Percentiles rank a stretch among this genome's conserved stretches.
Evolutionary conservation across 352 stramenopile species (phyloP).

Genomic region (Phytophthora palmivora): DNA sequence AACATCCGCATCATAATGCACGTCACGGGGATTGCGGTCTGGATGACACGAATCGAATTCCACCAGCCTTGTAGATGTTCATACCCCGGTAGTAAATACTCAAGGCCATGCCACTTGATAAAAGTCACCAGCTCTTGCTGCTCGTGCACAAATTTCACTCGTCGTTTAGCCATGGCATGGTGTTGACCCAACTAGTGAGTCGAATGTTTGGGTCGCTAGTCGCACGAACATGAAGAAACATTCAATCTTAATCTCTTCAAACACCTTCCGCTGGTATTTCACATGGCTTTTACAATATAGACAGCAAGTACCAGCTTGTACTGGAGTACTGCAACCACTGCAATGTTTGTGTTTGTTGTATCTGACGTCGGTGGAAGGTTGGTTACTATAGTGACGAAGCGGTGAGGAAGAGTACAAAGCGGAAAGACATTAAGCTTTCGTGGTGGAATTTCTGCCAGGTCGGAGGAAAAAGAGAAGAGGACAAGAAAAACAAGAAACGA

Average conservation of each 20-base stretch:
- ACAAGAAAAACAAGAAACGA: too few species aligned
- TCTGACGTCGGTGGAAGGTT: too few species aligned
- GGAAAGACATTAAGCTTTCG: too few species aligned
- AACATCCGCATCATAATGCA: slow-evolving; percentile 58
- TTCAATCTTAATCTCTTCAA: slow-evolving; percentile 63
- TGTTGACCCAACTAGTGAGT: slow-evolving; percentile 88
- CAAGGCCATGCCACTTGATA: slow-evolving; percentile 63
- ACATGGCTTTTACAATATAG: too few species aligned
- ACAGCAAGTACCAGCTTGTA: too few species aligned
- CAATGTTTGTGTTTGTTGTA: too few species aligned
- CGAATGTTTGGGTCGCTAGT: slow-evolving; percentile 59
- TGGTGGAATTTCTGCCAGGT: too few species aligned
- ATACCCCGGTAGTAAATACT: slow-evolving; percentile 80
- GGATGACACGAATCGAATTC: slow-evolving; percentile 83
- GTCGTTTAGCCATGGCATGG: slow-evolving; percentile 90
- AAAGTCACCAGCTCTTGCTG: slow-evolving; percentile 81
- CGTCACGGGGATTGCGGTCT: slow-evolving; percentile 65
- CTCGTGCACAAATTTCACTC: slow-evolving; percentile 88
- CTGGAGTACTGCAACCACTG: too few species aligned
- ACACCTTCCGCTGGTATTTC: too few species aligned
- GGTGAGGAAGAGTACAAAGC: too few species aligned
- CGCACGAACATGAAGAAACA: slow-evolving; percentile 80
- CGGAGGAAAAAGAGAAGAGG: too few species aligned
- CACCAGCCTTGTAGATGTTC: slow-evolving; percentile 63
- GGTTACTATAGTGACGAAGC: too few species aligned